Evolutionary conservation across 2,329 filamentous ascomycete species (phyloP).

Genomic region (Alternaria gaisen): DNA sequence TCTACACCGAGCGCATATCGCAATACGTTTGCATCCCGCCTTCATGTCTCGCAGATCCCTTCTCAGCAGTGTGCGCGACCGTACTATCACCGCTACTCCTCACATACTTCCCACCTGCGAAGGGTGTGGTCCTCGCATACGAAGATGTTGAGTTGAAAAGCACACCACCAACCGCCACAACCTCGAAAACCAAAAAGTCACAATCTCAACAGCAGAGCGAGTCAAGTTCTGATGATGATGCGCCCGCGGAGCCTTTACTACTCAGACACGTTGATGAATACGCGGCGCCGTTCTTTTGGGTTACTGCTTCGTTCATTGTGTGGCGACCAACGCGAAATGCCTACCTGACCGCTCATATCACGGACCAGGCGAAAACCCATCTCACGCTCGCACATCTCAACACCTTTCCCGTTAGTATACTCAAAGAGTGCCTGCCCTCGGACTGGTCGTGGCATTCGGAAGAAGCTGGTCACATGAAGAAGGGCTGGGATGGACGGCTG

Average conservation of each 20-base stretch:
- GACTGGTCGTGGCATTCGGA: slow-evolving; percentile 76
- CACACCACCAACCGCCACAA: slow-evolving; percentile 50
- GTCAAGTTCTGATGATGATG: slow-evolving; percentile 5
- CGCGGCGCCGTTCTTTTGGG: slow-evolving; percentile 84
- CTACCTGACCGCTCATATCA: slow-evolving; percentile 81
- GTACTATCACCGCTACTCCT: slow-evolving; percentile 79
- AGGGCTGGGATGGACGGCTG: slow-evolving; percentile 37
- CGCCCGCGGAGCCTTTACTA: slow-evolving; percentile 24
- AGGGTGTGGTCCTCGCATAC: slow-evolving; percentile 79
- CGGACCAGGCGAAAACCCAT: slow-evolving; percentile 87
- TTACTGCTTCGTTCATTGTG: slow-evolving; percentile 85
- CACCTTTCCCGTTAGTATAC: slow-evolving; percentile 89
- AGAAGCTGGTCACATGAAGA: slow-evolving; percentile 29
- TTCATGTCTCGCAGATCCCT: slow-evolving; percentile 71
- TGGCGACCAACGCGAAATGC: slow-evolving; percentile 79
- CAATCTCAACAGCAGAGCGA: slow-evolving; percentile 19
- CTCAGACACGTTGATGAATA: slow-evolving; percentile 68
- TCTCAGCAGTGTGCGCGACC: slow-evolving; percentile 76
- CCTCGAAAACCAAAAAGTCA: slow-evolving; percentile 11
- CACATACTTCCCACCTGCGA: slow-evolving; percentile 76
- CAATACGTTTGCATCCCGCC: slow-evolving; percentile 81
- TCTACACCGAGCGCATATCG: slow-evolving; percentile 80
- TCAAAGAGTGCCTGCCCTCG: slow-evolving; percentile 75
- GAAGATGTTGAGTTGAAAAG: slow-evolving; percentile 73
- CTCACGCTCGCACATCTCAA: slow-evolving; percentile 90